Base-by-base conservation (phyloP, 177 flowering plant genomes). In the Vitis hybrid region DNA sequence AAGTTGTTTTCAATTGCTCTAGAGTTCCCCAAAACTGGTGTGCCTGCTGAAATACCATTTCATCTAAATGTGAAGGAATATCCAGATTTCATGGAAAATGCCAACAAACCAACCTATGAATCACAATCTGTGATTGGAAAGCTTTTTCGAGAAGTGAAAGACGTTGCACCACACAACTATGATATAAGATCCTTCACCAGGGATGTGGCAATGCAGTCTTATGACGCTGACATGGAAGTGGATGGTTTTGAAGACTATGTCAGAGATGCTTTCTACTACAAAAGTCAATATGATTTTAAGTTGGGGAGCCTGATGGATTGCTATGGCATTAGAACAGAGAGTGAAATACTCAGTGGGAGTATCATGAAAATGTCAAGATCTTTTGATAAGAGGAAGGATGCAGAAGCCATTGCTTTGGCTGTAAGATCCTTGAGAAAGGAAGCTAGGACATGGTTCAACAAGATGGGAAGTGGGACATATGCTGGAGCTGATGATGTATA, bases 71-170 rank as follows among this genome's bases (percentile, higher is more conserved):
- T 80, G 40, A 81, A 80, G 68, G 81, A 80, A 35, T 88, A 75
- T 70, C 94, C 94, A 19, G 92, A 90, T 75, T 90, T 90, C 81
- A 90, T 90, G 94, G 94, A 88, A 18, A 90, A 88, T 78, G 87
- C 78, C 13, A 88, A 84, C 69, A 84, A 82, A 69, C 68, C 83
- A 6, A 82, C 81, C 18, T 89, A 89, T 64, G 75, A 61, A 49
- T 89, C 94, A 9, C 2, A 40, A 0, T 65, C 68, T 49, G 88
- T 90, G 13, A 85, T 88, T 50, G 94, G 94, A 21, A 88, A 84
- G 73, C 88, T 90, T 32, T 90, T 78, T 66, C 77, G 91, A 32
- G 87, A 72, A 52, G 88, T 90, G 63, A 88, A 79, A 70, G 79
- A 76, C 55, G 72, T 77, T 49, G 75, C 84, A 18, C 81, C 84